These are phyloP conservation scores for Ziziphus jujuba DNA, from an alignment of 306 rosid genomes.

Conservation along the genomic window DNA sequence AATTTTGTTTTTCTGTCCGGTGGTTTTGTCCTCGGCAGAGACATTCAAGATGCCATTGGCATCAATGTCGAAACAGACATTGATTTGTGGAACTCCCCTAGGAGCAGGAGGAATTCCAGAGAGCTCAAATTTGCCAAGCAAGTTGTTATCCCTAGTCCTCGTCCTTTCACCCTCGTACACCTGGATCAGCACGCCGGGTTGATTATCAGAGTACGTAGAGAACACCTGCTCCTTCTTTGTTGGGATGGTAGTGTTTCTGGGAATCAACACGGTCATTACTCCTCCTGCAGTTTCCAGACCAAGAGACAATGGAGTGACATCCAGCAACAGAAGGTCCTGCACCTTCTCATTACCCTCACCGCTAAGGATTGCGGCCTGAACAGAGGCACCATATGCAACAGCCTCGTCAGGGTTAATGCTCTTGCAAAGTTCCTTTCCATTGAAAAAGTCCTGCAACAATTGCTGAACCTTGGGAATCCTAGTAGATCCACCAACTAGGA, in stretches of 20 bases:
- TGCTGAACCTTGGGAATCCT: constrained; percentile 48
- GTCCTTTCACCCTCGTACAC: constrained; percentile 45
- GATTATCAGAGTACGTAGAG: constrained; percentile 27
- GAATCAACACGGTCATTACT: constrained; percentile 35
- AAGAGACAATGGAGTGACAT: constrained; percentile 41
- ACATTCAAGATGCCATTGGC: constrained; percentile 47
- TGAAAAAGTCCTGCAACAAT: constrained; percentile 36
- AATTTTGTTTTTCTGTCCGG: constrained; percentile 40
- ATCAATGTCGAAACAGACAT: constrained; percentile 34
- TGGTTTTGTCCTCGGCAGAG: constrained; percentile 40
- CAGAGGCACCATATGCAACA: constrained; percentile 42
- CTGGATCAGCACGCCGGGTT: constrained; percentile 25
- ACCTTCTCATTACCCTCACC: constrained; percentile 44
- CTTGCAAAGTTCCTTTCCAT: constrained; percentile 46
- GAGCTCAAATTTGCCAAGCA: constrained; percentile 38
- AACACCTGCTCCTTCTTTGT: constrained; percentile 29
- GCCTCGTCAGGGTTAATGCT: constrained; percentile 52
- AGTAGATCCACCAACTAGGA: constrained; percentile 46
- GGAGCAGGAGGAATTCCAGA: constrained; percentile 40
- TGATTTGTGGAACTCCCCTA: constrained; percentile 35
- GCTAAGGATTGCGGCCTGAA: constrained; percentile 40
- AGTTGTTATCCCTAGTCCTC: constrained; percentile 29
- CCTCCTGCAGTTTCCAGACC: constrained; percentile 44
- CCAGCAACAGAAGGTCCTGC: constrained; percentile 36
- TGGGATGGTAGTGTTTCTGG: constrained; percentile 44